Percentiles rank a stretch among this genome's conserved stretches.
phyloP scores from a whole-genome alignment of 2,329 filamentous ascomycete species.

The Parastagonospora nodorum region DNA sequence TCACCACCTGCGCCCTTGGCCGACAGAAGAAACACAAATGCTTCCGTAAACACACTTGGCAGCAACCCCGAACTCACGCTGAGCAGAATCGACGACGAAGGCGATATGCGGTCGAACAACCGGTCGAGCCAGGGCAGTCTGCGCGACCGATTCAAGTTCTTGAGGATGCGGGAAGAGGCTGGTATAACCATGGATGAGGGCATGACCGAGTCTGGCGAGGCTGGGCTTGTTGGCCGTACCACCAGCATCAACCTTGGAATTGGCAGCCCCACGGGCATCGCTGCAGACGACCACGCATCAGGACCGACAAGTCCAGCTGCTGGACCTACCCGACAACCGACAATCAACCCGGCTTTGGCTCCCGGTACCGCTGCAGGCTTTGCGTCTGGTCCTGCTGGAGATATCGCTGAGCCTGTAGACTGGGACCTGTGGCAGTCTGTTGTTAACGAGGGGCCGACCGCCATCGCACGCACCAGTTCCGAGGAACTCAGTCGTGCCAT shows the following conservation, averaged over 20 bases:
- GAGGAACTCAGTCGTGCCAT: conserved; percentile 91
- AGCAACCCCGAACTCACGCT: conserved; percentile 84
- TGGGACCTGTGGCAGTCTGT: conserved; percentile 98
- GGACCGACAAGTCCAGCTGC: conserved; percentile 28
- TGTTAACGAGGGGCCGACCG: conserved; percentile 90
- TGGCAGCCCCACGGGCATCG: conserved; percentile 55
- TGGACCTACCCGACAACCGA: conserved; percentile 59
- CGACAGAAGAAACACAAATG: conserved; percentile 73
- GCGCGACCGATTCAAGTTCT: conserved; percentile 53
- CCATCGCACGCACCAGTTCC: conserved; percentile 83
- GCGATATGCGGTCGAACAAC: conserved; percentile 32
- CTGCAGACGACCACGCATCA: conserved; percentile 45
- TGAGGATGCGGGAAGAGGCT: conserved; percentile 53
- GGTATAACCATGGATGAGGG: conserved; percentile 48
- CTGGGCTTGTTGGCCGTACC: conserved; percentile 49
- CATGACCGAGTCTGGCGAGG: conserved; percentile 51
- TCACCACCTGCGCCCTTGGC: conserved; percentile 60
- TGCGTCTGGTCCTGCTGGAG: conserved; percentile 74
- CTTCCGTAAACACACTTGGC: conserved; percentile 76
- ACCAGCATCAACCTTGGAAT: conserved; percentile 52
- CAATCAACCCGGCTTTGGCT: conserved; percentile 71
- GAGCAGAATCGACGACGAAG: conserved; percentile 71
- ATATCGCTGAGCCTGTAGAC: conserved; percentile 76
- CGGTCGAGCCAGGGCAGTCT: conserved; percentile 49
- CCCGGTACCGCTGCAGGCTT: conserved; percentile 87